phyloP scores from a whole-genome alignment of 495 filamentous ascomycete genomes.

The Hypoxylon rickii region DNA sequence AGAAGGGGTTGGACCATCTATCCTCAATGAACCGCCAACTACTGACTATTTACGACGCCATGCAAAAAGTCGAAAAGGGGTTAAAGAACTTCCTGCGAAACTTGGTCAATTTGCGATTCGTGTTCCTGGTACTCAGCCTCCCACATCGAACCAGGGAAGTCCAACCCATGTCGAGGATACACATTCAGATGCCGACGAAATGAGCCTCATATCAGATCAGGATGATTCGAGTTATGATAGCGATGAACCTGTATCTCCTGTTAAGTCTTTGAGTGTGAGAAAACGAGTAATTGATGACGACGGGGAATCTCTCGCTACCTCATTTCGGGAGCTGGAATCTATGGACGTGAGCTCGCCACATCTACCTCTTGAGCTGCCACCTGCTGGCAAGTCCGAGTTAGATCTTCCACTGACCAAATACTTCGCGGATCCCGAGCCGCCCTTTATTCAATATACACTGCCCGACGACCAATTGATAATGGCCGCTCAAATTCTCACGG shows the following conservation, averaged over 20 bases:
- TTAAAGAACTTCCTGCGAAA: conserved; percentile 46
- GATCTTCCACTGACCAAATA: conserved; percentile 53
- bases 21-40: conserved; percentile 39
- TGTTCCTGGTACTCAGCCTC: conserved; percentile 31
- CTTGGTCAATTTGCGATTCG: conserved; percentile 42
- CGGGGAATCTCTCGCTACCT: conserved; percentile 51
- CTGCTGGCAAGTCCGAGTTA: conserved; percentile 45
- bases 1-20: conserved; percentile 20
- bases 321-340: conserved; percentile 50
- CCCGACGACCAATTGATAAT: conserved; percentile 58
- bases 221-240: conserved; percentile 52
- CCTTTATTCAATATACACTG: conserved; percentile 44
- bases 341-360: conserved; percentile 45
- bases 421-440: conserved; percentile 55
- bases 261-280: conserved; percentile 45
- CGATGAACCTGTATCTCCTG: conserved; percentile 50
- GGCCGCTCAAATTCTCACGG: conserved; percentile 64
- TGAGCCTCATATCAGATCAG: conserved; percentile 53
- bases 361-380: conserved; percentile 44
- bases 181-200: conserved; percentile 51
- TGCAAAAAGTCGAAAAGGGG: conserved; percentile 37
- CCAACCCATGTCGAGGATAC: conserved; percentile 40
- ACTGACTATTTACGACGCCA: conserved; percentile 47
- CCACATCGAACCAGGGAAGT: conserved; percentile 33
- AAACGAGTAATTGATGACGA: conserved; percentile 49